Evolutionary conservation across 192 early-diverging fungal species (phyloP).

Genomic region (Pecoramyces ruminantium): DNA sequence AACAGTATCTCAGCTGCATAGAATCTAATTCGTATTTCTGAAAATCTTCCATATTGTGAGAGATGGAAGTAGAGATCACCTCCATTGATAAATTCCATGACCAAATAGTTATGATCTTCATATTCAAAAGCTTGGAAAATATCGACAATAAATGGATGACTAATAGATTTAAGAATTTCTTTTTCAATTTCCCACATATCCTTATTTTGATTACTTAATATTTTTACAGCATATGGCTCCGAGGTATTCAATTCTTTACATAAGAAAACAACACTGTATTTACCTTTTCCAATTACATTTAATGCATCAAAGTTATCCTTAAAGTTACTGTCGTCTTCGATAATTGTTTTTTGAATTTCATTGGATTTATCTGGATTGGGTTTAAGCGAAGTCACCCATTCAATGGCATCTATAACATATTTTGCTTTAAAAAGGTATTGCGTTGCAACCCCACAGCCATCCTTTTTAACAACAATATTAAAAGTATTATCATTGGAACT

Average conservation of each 20-base stretch:
- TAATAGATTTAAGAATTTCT: slow-evolving; percentile 19
- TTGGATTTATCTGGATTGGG: not conserved
- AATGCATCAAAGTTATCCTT: not conserved
- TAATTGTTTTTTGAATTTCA: not conserved
- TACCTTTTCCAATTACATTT: not conserved
- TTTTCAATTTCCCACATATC: slow-evolving; percentile 6
- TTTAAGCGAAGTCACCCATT: not conserved
- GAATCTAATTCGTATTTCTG: slow-evolving; percentile 22
- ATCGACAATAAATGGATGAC: slow-evolving; percentile 32
- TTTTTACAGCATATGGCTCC: not conserved
- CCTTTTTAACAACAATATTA: not conserved
- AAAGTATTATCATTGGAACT: not conserved
- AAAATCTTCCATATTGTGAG: slow-evolving; percentile 21
- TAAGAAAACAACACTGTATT: not conserved
- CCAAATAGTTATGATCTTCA: slow-evolving; percentile 16
- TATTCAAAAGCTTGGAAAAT: slow-evolving; percentile 31
- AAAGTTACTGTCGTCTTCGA: not conserved
- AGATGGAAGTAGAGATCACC: not conserved
- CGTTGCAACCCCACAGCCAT: not conserved
- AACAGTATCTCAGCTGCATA: slow-evolving; percentile 26
- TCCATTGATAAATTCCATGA: slow-evolving; percentile 10
- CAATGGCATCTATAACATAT: not conserved
- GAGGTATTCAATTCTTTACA: not conserved
- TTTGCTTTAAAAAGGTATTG: not conserved
- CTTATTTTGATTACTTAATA: not conserved